Conservation (phyloP, 176 grass and related monocot species). For the Elymus sibiricus region DNA sequence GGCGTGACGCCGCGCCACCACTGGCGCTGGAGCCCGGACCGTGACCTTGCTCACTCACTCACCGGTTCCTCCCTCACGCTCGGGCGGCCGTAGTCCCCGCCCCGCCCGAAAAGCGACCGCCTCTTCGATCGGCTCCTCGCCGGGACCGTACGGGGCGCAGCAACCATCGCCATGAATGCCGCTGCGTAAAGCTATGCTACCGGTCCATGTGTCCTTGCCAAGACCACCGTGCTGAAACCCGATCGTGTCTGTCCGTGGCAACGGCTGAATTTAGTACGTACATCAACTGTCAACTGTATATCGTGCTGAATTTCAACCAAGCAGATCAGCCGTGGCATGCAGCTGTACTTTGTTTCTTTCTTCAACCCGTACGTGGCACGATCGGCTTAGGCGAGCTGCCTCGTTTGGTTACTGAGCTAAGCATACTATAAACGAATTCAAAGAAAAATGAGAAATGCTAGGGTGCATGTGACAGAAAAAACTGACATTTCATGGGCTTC, state of each 20-base stretch:
- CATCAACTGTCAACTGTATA: background rate
- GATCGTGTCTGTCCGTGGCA: background rate
- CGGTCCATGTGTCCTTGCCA: no score
- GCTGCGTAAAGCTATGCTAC: background rate
- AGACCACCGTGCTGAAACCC: background rate
- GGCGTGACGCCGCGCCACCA: background rate
- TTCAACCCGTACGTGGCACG: no score
- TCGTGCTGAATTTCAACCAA: background rate
- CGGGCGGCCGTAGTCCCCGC: background rate
- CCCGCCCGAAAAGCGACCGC: background rate
- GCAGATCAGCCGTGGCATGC: background rate
- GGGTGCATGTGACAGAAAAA: background rate
- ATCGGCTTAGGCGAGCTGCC: no score
- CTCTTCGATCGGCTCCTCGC: background rate
- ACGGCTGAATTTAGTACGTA: background rate
- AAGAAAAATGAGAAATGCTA: no score
- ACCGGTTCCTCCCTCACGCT: no score
- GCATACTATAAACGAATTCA: no score
- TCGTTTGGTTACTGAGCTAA: no score
- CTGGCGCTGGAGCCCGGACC: background rate
- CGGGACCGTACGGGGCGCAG: background rate
- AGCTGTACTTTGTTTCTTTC: no score
- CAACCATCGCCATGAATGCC: background rate
- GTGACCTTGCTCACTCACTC: background rate
- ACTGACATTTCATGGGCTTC: background rate